These are phyloP conservation scores for Entomortierella chlamydospora DNA, from an alignment of 192 early-diverging fungal species.

Conservation along the genomic window DNA sequence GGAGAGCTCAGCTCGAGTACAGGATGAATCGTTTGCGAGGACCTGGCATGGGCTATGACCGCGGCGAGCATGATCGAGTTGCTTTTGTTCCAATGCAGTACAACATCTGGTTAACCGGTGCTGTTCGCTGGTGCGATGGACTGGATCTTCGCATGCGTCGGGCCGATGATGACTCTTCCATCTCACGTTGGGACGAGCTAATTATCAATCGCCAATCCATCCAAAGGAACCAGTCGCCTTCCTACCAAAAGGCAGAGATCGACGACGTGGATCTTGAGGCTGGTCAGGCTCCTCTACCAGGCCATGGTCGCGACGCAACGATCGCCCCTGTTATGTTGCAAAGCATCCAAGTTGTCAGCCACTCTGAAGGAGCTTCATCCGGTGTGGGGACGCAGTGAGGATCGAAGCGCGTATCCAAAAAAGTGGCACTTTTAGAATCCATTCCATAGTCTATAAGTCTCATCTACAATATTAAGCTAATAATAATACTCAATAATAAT, in stretches of 20 bases:
- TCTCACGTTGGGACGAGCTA: conserved; percentile 21
- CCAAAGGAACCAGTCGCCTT: not conserved
- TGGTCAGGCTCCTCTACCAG: not conserved
- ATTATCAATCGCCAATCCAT: conserved; percentile 3
- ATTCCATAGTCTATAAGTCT: too few species aligned
- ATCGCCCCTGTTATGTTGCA: conserved; percentile 14
- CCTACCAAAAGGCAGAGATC: conserved; percentile 14
- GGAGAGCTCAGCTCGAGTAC: conserved; percentile 31
- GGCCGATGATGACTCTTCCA: not conserved
- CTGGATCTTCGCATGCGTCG: conserved; percentile 53
- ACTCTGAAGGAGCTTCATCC: not conserved
- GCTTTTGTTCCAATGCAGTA: conserved; percentile 57
- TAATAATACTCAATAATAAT: not conserved
- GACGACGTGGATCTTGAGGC: not conserved
- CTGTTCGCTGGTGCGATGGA: conserved; percentile 56
- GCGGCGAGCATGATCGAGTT: conserved; percentile 46
- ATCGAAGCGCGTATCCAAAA: too few species aligned
- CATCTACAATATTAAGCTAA: not conserved
- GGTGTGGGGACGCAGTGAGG: conserved; percentile 4
- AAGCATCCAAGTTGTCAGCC: conserved; percentile 21
- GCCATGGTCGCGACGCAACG: conserved; percentile 15
- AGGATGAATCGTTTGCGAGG: conserved; percentile 49
- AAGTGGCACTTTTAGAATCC: too few species aligned
- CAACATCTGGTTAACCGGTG: conserved; percentile 51
- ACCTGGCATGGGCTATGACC: conserved; percentile 45